Conservation (phyloP, 192 early-diverging fungal species). For the Linnemannia elongata region DNA sequence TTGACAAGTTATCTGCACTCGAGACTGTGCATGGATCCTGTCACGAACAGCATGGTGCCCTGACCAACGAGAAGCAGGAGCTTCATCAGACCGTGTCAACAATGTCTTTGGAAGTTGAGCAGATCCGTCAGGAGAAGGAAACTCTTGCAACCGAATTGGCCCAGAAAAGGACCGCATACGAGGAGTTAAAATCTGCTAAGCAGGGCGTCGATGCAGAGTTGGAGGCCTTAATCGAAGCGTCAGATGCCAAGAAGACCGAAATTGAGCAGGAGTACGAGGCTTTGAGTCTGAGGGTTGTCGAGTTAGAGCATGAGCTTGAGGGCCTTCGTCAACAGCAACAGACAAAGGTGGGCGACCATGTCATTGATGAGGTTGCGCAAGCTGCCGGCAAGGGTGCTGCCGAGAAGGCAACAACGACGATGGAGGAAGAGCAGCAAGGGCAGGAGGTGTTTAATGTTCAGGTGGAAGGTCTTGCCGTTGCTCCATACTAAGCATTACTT, state of each 20-base stretch:
- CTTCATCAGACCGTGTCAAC: not conserved
- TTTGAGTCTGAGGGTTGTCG: not conserved
- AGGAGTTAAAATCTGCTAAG: constrained; percentile 3
- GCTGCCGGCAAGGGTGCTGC: not conserved
- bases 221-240: constrained; percentile 6
- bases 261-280: constrained; percentile 8
- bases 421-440: not conserved
- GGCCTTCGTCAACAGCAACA: not conserved
- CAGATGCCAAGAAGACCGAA: not conserved
- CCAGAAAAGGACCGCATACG: not conserved
- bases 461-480: constrained; percentile 11
- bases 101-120: not conserved
- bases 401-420: not conserved
- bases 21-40: not conserved
- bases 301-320: constrained; percentile 15
- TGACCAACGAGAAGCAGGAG: constrained; percentile 18
- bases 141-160: not conserved
- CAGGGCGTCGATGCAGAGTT: constrained; percentile 12
- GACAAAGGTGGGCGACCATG: not conserved
- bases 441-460: not conserved
- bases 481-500: not conserved
- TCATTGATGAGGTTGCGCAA: not conserved
- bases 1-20: not conserved
- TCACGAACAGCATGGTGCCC: not conserved
- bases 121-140: not conserved